These are phyloP conservation scores for Lasiodiplodia theobromae DNA, from an alignment of 2,329 filamentous ascomycete species.

Conservation along the genomic window DNA sequence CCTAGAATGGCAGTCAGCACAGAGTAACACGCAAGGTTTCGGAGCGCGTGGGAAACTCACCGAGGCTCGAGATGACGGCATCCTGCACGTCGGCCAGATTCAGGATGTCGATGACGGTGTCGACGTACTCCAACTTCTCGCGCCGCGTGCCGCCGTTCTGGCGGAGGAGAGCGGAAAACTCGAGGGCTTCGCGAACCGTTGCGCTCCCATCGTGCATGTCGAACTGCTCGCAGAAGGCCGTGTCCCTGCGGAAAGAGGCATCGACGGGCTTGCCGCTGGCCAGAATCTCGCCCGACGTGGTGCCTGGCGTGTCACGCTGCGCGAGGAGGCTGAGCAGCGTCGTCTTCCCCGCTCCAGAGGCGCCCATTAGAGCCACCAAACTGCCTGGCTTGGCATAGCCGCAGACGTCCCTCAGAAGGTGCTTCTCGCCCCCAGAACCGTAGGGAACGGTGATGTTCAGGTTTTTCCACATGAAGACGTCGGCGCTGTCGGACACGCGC, in stretches of 20 bases:
- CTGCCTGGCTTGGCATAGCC: conserved; percentile 31
- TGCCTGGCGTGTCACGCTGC: conserved; percentile 5
- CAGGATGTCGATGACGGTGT: conserved; percentile 64
- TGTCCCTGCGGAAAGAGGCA: not conserved
- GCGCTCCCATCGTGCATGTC: conserved; percentile 65
- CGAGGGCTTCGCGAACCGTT: conserved; percentile 66
- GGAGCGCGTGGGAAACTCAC: conserved; percentile 62
- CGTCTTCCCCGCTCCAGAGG: conserved; percentile 27
- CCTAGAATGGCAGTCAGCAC: too few species aligned
- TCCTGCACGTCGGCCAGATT: conserved; percentile 66
- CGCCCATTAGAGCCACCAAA: conserved; percentile 30
- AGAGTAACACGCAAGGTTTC: conserved; percentile 50
- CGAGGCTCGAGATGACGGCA: conserved; percentile 62
- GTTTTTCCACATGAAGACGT: conserved; percentile 55
- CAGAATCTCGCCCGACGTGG: conserved; percentile 4
- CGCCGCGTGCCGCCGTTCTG: conserved; percentile 60
- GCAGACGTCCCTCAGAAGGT: conserved; percentile 29
- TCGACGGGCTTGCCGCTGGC: not conserved
- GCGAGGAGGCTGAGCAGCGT: conserved; percentile 15
- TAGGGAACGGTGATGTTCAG: conserved; percentile 27
- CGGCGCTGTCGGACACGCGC: not conserved
- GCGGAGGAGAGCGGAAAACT: conserved; percentile 65
- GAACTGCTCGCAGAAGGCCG: conserved; percentile 56
- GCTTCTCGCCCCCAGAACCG: not conserved
- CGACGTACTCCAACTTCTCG: conserved; percentile 67